Evolutionary conservation across 2,329 filamentous ascomycete genomes (phyloP).

Genomic region (Penicillium sp.): DNA sequence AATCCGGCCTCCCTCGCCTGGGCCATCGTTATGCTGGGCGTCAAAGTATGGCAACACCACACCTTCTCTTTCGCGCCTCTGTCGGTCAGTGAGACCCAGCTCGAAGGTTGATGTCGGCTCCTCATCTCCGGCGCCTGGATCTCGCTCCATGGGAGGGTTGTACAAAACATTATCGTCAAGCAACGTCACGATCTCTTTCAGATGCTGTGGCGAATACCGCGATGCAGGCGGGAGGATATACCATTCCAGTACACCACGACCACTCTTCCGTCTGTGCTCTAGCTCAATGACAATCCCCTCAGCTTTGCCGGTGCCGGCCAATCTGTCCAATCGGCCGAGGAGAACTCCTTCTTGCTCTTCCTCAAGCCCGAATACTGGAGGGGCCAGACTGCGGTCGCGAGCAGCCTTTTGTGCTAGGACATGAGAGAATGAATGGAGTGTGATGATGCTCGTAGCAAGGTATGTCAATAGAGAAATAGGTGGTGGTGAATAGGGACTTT

Average conservation of each 20-base stretch:
- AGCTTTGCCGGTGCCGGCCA: conserved; percentile 38
- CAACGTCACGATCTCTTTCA: conserved; percentile 57
- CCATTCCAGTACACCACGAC: conserved; percentile 71
- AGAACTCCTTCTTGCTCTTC: conserved; percentile 78
- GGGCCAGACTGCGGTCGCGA: conserved; percentile 68
- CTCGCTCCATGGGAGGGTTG: conserved; percentile 48
- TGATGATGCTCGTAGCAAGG: conserved; percentile 84
- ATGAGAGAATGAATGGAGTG: conserved; percentile 70
- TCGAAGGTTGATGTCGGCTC: conserved; percentile 77
- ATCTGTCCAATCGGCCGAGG: conserved; percentile 57
- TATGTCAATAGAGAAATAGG: conserved; percentile 74
- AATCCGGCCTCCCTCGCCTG: conserved; percentile 86
- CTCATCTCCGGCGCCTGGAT: conserved; percentile 48
- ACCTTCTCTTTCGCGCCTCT: conserved; percentile 79
- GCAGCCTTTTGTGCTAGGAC: conserved; percentile 73
- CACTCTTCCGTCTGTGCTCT: conserved; percentile 82
- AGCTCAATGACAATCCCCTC: conserved; percentile 73
- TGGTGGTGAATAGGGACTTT: conserved; percentile 55
- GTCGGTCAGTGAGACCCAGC: conserved; percentile 84
- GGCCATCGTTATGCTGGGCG: conserved; percentile 71
- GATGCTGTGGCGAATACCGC: conserved; percentile 46
- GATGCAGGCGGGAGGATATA: conserved; percentile 56
- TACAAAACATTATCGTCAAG: conserved; percentile 77
- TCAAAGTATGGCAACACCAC: conserved; percentile 96
- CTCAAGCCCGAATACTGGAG: conserved; percentile 74